These are phyloP conservation scores for Paramecium biaurelia DNA, from an alignment of 73 alveolate genomes.

Conservation along the genomic window DNA sequence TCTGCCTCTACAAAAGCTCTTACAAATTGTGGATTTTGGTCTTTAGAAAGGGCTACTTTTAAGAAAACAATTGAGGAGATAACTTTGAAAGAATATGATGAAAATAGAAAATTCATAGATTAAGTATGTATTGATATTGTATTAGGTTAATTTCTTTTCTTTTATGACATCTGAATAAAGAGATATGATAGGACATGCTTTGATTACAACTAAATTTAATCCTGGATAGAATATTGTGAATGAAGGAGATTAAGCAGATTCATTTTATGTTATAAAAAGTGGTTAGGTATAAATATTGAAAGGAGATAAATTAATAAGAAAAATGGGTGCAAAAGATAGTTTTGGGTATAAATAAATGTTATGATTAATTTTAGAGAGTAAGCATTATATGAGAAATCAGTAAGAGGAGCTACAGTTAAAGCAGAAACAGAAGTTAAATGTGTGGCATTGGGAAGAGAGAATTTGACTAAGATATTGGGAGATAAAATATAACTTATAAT, in stretches of 20 bases:
- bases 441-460: conserved; percentile 68
- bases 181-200: conserved; percentile 57
- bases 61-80: conserved; percentile 84
- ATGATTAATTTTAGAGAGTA: background rate
- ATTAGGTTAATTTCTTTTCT: conserved; percentile 44
- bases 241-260: conserved; percentile 66
- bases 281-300: conserved; percentile 58
- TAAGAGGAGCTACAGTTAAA: conserved; percentile 63
- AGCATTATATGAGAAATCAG: conserved; percentile 52
- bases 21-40: conserved; percentile 83
- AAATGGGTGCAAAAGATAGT: conserved; percentile 58
- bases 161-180: conserved; percentile 61
- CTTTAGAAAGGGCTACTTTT: conserved; percentile 89
- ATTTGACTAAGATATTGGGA: conserved; percentile 59
- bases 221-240: conserved; percentile 58
- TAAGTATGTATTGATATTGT: background rate
- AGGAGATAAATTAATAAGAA: conserved; percentile 35
- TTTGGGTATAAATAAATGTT: conserved; percentile 19
- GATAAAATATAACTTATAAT: conserved; percentile 63
- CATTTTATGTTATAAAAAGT: conserved; percentile 56
- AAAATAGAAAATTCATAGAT: conserved; percentile 60
- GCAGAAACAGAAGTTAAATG: conserved; percentile 64
- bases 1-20: conserved; percentile 93
- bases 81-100: conserved; percentile 67
- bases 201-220: conserved; percentile 46